Percentiles rank a stretch among this genome's conserved stretches.
phyloP scores from a whole-genome alignment of 2,329 filamentous ascomycete species.

The Taxawa tesnikishii region DNA sequence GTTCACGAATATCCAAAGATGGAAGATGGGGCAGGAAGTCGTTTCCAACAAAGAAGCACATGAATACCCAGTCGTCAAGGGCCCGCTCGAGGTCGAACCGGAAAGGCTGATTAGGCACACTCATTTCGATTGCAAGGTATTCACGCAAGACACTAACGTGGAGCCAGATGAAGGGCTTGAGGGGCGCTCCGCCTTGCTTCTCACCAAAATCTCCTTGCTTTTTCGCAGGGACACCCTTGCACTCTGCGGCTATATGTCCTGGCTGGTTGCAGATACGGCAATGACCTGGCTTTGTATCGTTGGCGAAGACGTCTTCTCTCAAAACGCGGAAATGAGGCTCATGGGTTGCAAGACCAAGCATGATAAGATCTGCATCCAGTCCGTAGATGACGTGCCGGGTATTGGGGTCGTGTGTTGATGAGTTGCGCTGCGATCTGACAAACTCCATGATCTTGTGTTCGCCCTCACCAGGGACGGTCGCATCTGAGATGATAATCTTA shows the following conservation, averaged over 20 bases:
- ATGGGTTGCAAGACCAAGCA: slow-evolving; percentile 93
- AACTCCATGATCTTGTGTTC: slow-evolving; percentile 99
- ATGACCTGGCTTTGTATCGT: slow-evolving; percentile 68
- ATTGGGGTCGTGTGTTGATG: slow-evolving; percentile 87
- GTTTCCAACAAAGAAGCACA: slow-evolving; percentile 98
- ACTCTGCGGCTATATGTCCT: slow-evolving; percentile 80
- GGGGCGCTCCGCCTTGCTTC: slow-evolving; percentile 55
- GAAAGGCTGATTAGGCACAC: slow-evolving; percentile 72
- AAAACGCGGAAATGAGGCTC: slow-evolving; percentile 94
- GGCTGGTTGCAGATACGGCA: slow-evolving; percentile 87
- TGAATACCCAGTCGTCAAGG: slow-evolving; percentile 96
- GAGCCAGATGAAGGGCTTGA: slow-evolving; percentile 97
- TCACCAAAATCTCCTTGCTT: slow-evolving; percentile 64
- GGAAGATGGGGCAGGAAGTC: slow-evolving; percentile 96
- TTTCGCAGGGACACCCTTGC: slow-evolving; percentile 64
- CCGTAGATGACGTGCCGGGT: slow-evolving; percentile 97
- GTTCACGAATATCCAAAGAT: slow-evolving; percentile 93
- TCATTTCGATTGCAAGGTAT: slow-evolving; percentile 82
- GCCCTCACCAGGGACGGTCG: slow-evolving; percentile 92
- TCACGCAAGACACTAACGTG: slow-evolving; percentile 86
- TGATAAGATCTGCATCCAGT: slow-evolving; percentile 94
- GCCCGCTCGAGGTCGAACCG: slow-evolving; percentile 87
- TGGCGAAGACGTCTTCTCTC: slow-evolving; percentile 91
- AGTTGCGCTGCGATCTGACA: slow-evolving; percentile 81
- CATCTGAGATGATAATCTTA: slow-evolving; percentile 97